Evolutionary conservation across 2,329 filamentous ascomycete species (phyloP).

Genomic region (Claviceps fusiformis): DNA sequence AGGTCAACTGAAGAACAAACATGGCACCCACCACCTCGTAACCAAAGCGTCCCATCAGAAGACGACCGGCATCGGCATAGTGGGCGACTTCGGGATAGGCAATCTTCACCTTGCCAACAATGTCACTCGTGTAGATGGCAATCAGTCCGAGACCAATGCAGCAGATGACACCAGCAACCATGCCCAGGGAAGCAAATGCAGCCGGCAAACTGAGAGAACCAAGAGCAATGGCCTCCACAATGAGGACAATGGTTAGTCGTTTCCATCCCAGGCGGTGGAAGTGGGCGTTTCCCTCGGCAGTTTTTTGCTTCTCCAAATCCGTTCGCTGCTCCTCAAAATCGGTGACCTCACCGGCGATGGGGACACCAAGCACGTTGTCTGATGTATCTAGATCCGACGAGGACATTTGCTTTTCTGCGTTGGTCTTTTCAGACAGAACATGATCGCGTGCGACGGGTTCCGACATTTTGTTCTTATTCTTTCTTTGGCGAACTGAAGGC

Average conservation of each 20-base stretch:
- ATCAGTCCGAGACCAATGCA: slow-evolving; percentile 29
- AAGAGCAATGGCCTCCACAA: slow-evolving; percentile 43
- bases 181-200: slow-evolving; percentile 39
- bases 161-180: slow-evolving; percentile 34
- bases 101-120: slow-evolving; percentile 35
- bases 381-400: slow-evolving; percentile 6
- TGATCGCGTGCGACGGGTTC: slow-evolving; percentile 4
- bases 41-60: slow-evolving; percentile 46
- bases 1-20: slow-evolving; percentile 50
- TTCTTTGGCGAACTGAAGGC: not conserved
- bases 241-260: slow-evolving; percentile 39
- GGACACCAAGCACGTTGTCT: slow-evolving; percentile 15
- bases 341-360: slow-evolving; percentile 19
- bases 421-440: slow-evolving; percentile 1
- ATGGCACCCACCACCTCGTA: slow-evolving; percentile 49
- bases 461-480: slow-evolving; percentile 1
- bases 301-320: slow-evolving; percentile 34
- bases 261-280: slow-evolving; percentile 44
- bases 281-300: slow-evolving; percentile 29
- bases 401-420: slow-evolving; percentile 4
- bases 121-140: slow-evolving; percentile 33
- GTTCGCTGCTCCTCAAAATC: slow-evolving; percentile 23
- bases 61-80: slow-evolving; percentile 53
- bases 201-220: slow-evolving; percentile 36
- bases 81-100: slow-evolving; percentile 44